Evolutionary conservation across 352 stramenopile species (phyloP).

Genomic region (Pythium biforme): DNA sequence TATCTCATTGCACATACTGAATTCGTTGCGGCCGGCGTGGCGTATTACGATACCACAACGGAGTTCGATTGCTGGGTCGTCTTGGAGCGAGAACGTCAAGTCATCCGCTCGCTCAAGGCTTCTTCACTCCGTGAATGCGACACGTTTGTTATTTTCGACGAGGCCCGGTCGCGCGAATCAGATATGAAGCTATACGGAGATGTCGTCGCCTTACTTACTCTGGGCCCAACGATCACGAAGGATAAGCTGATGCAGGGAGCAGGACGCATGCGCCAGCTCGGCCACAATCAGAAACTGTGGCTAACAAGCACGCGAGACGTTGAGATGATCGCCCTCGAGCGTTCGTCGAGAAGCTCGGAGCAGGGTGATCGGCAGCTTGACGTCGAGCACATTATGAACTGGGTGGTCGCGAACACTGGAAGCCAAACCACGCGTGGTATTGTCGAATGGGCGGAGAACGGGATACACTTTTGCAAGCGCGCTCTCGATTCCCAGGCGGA

Average conservation of each 20-base stretch:
- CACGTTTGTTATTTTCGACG: conserved; percentile 91
- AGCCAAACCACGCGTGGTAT: conserved; percentile 50
- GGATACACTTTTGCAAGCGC: conserved; percentile 50
- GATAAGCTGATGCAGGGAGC: conserved; percentile 94
- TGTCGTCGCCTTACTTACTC: conserved; percentile 74
- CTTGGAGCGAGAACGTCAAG: conserved; percentile 48
- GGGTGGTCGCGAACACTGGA: conserved; percentile 85
- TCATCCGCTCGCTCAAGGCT: conserved; percentile 47
- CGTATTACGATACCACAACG: conserved; percentile 73
- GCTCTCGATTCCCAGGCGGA: conserved; percentile 23
- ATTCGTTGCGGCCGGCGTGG: conserved; percentile 50
- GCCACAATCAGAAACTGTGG: conserved; percentile 60
- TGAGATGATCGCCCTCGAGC: conserved; percentile 33
- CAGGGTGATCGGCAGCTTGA: neutral
- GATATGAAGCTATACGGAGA: conserved; percentile 86
- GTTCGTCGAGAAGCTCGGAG: conserved; percentile 15
- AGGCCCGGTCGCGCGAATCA: conserved; percentile 81
- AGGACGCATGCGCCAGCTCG: conserved; percentile 82
- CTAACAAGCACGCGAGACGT: conserved; percentile 74
- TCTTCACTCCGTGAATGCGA: conserved; percentile 77
- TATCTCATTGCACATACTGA: conserved; percentile 37
- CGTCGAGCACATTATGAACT: conserved; percentile 43
- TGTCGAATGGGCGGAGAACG: conserved; percentile 74
- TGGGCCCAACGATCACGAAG: conserved; percentile 86
- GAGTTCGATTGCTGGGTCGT: conserved; percentile 76